Percentiles rank a stretch among this genome's conserved stretches.
phyloP scores from a whole-genome alignment of 208 protist species.

The Acanthamoeba royreba region DNA sequence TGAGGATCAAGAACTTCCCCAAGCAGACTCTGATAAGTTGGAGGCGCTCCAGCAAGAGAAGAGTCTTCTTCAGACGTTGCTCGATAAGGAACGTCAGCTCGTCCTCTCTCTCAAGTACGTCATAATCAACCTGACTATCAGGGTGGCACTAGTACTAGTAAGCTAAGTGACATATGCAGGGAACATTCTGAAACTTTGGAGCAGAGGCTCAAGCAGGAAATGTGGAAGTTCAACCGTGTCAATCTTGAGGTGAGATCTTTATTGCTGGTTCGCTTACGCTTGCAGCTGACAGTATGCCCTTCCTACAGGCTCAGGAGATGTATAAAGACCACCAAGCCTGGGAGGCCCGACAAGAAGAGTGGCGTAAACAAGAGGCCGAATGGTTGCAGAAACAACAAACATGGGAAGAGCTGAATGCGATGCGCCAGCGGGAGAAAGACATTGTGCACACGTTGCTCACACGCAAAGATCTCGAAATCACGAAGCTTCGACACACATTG shows the following conservation, averaged over 20 bases:
- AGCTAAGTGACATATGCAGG: background rate
- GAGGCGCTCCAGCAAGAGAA: too few relatives aligned
- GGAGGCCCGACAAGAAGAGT: background rate
- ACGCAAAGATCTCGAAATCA: background rate
- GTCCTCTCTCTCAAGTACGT: too few relatives aligned
- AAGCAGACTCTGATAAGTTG: too few relatives aligned
- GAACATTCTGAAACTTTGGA: background rate
- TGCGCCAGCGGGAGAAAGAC: background rate
- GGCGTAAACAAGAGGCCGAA: background rate
- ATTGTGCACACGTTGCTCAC: background rate
- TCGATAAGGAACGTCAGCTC: too few relatives aligned
- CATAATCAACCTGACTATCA: too few relatives aligned
- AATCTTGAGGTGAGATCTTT: background rate
- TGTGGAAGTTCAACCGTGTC: background rate
- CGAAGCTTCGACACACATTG: background rate
- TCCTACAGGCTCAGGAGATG: background rate
- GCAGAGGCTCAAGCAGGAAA: background rate
- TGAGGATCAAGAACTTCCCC: too few relatives aligned
- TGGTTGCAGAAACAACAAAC: background rate
- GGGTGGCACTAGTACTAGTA: too few relatives aligned
- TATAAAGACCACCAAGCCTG: background rate
- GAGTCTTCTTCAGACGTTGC: too few relatives aligned
- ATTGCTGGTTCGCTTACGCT: too few relatives aligned
- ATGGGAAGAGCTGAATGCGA: background rate
- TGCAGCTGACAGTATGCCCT: too few relatives aligned